Conservation (phyloP, 805 yeast species). For the Kazachstania kunashirensis region DNA sequence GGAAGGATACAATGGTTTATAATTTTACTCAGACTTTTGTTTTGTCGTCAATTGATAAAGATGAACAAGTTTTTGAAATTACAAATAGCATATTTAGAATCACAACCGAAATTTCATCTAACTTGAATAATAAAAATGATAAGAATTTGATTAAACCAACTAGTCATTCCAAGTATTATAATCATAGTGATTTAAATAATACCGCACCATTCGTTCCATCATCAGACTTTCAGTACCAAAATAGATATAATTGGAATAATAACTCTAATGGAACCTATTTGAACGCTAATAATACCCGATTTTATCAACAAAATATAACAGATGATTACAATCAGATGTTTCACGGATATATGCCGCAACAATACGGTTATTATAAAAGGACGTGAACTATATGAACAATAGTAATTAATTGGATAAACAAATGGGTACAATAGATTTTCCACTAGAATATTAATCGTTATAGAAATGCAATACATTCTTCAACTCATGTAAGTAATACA, state of each 20-base stretch:
- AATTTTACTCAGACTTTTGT: slow-evolving; percentile 60
- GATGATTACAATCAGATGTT: not conserved
- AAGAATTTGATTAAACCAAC: not conserved
- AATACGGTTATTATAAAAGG: not conserved
- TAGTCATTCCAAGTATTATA: not conserved
- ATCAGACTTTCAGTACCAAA: not conserved
- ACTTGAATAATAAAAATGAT: not conserved
- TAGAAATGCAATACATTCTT: slow-evolving; percentile 17
- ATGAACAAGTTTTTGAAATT: slow-evolving; percentile 44
- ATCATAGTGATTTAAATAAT: not conserved
- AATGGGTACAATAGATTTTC: not conserved
- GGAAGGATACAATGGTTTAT: slow-evolving; percentile 39
- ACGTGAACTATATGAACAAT: not conserved
- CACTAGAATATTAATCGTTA: not conserved
- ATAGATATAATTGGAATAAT: not conserved
- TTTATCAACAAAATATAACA: not conserved
- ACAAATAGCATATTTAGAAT: slow-evolving; percentile 58
- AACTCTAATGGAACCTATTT: not conserved
- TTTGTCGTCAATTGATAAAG: slow-evolving; percentile 38
- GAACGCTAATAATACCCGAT: not conserved
- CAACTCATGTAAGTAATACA: slow-evolving; percentile 48
- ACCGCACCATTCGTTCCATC: not conserved
- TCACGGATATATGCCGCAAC: not conserved
- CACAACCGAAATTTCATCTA: slow-evolving; percentile 16
- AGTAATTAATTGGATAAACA: not conserved